Percentiles rank a stretch among this genome's conserved stretches.
Conservation (phyloP, 768 basidiomycete genomes). For the Termitomyces sp. region DNA sequence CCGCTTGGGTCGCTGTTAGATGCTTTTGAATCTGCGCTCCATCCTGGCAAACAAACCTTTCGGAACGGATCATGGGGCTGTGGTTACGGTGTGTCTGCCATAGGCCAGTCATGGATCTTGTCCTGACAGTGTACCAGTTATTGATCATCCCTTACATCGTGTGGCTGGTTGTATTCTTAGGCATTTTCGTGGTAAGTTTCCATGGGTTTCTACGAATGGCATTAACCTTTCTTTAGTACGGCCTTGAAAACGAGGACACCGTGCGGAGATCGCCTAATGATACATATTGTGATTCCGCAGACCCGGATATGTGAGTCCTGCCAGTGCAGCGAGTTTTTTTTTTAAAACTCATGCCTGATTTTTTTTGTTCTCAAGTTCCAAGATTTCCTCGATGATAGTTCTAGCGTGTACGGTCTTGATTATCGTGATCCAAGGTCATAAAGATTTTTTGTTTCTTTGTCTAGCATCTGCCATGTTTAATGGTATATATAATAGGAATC, state of each 20-base stretch:
- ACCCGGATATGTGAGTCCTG: conserved; percentile 16
- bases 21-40: conserved; percentile 22
- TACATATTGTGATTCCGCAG: conserved; percentile 24
- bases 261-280: conserved; percentile 21
- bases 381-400: conserved; percentile 22
- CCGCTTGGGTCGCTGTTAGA: conserved; percentile 11
- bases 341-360: background rate
- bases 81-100: conserved; percentile 15
- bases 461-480: background rate
- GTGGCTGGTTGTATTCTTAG: conserved; percentile 21
- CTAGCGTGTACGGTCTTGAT: conserved; percentile 16
- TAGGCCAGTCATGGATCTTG: background rate
- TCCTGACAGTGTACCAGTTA: conserved; percentile 14
- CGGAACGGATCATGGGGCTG: conserved; percentile 14
- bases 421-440: conserved; percentile 20
- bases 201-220: background rate
- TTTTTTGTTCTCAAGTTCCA: conserved; percentile 15
- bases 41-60: conserved; percentile 14
- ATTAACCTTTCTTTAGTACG: conserved; percentile 16
- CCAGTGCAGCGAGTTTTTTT: background rate
- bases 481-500: conserved; percentile 11
- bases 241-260: conserved; percentile 15
- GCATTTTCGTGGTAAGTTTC: conserved; percentile 18
- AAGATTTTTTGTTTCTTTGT: background rate
- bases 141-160: conserved; percentile 21